These are phyloP conservation scores for Elaeis oleifera DNA, from an alignment of 202 grass and related monocot genomes.

Conservation along the genomic window DNA sequence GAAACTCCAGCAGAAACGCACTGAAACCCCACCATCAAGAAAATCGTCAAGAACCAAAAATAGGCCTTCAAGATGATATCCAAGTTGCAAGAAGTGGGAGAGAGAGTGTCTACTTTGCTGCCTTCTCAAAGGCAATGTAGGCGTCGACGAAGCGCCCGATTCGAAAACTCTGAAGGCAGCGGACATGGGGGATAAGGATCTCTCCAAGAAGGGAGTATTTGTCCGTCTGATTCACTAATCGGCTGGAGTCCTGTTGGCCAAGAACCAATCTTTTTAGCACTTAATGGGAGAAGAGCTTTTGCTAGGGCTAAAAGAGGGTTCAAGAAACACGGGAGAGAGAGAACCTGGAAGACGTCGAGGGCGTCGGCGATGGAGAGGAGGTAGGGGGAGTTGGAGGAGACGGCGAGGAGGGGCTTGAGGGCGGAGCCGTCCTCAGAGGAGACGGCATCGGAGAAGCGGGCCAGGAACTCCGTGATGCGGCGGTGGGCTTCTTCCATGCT, in stretches of 20 bases:
- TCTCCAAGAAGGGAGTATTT: constrained; percentile 56
- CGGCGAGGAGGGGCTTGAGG: constrained; percentile 41
- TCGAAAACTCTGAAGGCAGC: constrained; percentile 58
- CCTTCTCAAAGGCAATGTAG: constrained; percentile 78
- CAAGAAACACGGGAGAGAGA: background rate
- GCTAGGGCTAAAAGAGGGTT: no score
- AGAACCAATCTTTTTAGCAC: no score
- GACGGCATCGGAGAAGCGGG: constrained; percentile 49
- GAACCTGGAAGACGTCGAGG: constrained; percentile 46
- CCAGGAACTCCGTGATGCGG: constrained; percentile 55
- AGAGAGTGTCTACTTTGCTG: constrained; percentile 36
- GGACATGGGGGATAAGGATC: constrained; percentile 49
- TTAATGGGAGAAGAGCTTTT: background rate
- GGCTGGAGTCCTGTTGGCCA: constrained; percentile 31
- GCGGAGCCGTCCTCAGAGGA: constrained; percentile 33
- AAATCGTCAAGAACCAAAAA: background rate
- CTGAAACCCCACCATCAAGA: constrained; percentile 27
- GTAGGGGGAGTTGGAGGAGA: constrained; percentile 43
- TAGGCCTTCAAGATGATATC: no score
- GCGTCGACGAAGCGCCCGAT: constrained; percentile 58
- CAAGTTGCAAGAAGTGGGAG: constrained; percentile 4
- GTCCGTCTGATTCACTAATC: constrained; percentile 41
- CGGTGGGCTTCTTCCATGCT: constrained; percentile 87
- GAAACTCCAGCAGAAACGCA: constrained; percentile 88
- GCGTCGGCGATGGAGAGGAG: constrained; percentile 60